Conservation (phyloP, 163 green algal genomes). For the Coccomyxa subellipsoidea region DNA sequence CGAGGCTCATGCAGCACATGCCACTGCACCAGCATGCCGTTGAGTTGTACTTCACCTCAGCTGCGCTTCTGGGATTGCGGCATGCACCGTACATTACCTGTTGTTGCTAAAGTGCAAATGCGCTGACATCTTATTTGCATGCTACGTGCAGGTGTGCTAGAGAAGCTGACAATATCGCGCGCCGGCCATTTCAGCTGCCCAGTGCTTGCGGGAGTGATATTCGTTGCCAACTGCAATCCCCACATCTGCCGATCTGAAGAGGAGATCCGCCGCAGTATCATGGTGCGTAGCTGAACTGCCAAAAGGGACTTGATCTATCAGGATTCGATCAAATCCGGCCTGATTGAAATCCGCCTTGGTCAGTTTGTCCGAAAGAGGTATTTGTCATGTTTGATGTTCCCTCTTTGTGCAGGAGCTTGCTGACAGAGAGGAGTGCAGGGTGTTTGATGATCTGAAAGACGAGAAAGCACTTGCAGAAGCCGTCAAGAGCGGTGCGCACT, state of each 20-base stretch:
- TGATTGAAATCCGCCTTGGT: no score
- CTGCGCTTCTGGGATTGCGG: no score
- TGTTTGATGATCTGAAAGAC: not conserved
- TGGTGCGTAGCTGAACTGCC: not conserved
- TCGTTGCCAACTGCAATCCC: not conserved
- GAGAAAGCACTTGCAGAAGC: not conserved
- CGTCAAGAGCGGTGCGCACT: not conserved
- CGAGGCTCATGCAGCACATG: no score
- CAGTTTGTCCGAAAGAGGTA: not conserved
- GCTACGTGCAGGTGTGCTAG: conserved; percentile 9
- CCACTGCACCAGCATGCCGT: no score
- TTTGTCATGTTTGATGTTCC: not conserved
- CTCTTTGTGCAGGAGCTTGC: not conserved
- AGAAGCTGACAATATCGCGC: conserved; percentile 3
- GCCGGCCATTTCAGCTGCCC: conserved; percentile 23
- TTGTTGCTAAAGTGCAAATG: not conserved
- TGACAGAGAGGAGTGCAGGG: not conserved
- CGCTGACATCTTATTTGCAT: not conserved
- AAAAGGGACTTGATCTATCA: no score
- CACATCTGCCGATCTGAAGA: not conserved
- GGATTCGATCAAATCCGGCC: no score
- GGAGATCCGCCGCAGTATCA: not conserved
- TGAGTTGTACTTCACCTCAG: no score
- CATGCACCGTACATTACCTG: no score
- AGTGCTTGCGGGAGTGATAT: conserved; percentile 9